Base-by-base conservation (phyloP, 129 eudicot species). In the Centrapalus pauciflorus region DNA sequence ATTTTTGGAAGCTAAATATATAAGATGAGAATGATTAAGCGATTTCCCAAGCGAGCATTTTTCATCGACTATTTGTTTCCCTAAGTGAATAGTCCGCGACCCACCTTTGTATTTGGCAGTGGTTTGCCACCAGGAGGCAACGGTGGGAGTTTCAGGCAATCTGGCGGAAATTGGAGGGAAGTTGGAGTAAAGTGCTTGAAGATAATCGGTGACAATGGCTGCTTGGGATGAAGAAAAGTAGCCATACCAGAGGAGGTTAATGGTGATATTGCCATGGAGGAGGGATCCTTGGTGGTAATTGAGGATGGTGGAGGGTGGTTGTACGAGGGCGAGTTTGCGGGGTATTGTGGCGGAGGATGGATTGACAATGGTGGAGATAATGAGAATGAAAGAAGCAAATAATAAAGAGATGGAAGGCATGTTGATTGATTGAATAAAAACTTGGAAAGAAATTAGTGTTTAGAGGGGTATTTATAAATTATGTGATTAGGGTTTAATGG, bases 201-300 rank as follows among this genome's bases (percentile, higher is more conserved):
- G 55, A 37, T 81, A 90, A 49, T 90, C 97, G 12, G 70, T 74
- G 38, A 90, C 77, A 9, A 82, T 54, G 40, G 87, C 57, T 56
- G 85, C 83, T 40, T 90, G 97, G 65, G 21, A 4, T 0, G 89
- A 82, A 2, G 80, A 68, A 70, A 90, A 90, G 4, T 67, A 57
- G 0, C 97, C 97, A 55, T 90, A 90, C 97, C 97, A 90, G 8
- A 84, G 48, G 65, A 90, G 85, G 65, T 87, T 87, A 5, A 87
- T 69, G 61, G 90, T 72, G 23, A 87, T 64, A 76, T 85, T 80
- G 16, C 97, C 97, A 30, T 71, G 70, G 0, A 90, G 84, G 32
- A 90, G 67, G 0, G 74, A 64, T 2, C 97, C 92, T 46, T 87
- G 82, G 65, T 87, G 95, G 83, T 90, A 90, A 21, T 84, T 77